These are phyloP conservation scores for Ephemerocybe angulata DNA, from an alignment of 768 basidiomycete species.

Conservation along the genomic window DNA sequence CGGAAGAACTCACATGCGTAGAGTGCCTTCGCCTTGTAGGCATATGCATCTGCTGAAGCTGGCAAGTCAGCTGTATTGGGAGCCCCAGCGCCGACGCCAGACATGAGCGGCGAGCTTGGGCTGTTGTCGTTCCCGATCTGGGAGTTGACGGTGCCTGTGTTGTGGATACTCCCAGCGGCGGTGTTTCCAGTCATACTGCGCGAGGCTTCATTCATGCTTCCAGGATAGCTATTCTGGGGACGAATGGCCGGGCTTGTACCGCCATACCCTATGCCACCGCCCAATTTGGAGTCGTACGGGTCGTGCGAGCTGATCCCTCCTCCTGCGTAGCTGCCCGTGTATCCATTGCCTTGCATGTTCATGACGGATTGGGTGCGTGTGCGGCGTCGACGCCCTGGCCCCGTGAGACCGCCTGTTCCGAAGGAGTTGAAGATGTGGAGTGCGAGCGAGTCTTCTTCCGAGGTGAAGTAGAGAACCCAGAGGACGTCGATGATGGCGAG, in stretches of 20 bases:
- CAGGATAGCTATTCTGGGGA: constrained; percentile 54
- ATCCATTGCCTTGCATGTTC: constrained; percentile 63
- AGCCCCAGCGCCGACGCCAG: constrained; percentile 61
- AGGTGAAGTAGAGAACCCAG: constrained; percentile 96
- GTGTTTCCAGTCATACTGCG: constrained; percentile 36
- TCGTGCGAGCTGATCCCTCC: constrained; percentile 69
- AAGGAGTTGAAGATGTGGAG: constrained; percentile 86
- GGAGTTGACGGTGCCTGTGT: constrained; percentile 40
- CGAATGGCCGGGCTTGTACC: constrained; percentile 48
- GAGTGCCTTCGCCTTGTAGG: constrained; percentile 82
- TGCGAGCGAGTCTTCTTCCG: constrained; percentile 87
- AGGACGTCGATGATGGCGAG: constrained; percentile 88
- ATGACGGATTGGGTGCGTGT: constrained; percentile 59
- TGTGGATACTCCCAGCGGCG: constrained; percentile 52
- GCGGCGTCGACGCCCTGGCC: constrained; percentile 75
- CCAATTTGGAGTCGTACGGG: constrained; percentile 65
- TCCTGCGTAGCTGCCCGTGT: constrained; percentile 60
- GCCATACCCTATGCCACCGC: constrained; percentile 38
- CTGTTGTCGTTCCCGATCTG: constrained; percentile 47
- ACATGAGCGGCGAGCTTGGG: constrained; percentile 64
- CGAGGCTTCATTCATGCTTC: constrained; percentile 40
- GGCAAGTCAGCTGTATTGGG: constrained; percentile 19
- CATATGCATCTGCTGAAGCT: constrained; percentile 41
- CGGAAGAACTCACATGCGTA: constrained; percentile 88
- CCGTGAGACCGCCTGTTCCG: constrained; percentile 80